Percentiles rank a stretch among this genome's conserved stretches.
phyloP scores from a whole-genome alignment of 2,329 filamentous ascomycete species.

The Macrophomina pseudophaseolina region DNA sequence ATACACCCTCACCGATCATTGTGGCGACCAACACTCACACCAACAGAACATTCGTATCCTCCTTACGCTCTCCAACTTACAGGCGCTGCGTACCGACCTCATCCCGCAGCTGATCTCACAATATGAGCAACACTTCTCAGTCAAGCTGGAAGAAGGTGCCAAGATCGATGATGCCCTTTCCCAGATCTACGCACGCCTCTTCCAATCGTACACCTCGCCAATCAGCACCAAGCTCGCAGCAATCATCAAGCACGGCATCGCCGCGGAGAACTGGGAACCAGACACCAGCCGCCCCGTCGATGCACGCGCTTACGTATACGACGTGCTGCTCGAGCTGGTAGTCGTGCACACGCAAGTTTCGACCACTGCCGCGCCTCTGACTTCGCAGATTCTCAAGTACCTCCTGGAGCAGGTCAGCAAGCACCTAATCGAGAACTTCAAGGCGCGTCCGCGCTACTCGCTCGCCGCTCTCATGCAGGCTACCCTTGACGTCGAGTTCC shows the following conservation, averaged over 20 bases:
- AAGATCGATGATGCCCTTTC: slow-evolving; percentile 87
- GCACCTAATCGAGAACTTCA: slow-evolving; percentile 83
- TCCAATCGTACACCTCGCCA: slow-evolving; percentile 88
- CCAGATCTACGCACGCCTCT: slow-evolving; percentile 89
- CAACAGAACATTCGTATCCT: slow-evolving; percentile 86
- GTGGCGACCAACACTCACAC: background rate
- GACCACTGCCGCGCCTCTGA: slow-evolving; percentile 69
- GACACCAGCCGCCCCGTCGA: slow-evolving; percentile 65
- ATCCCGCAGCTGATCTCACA: slow-evolving; percentile 88
- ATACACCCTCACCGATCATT: background rate
- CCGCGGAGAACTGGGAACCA: slow-evolving; percentile 73
- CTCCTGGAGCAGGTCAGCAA: slow-evolving; percentile 81
- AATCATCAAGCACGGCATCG: slow-evolving; percentile 72
- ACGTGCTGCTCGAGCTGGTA: slow-evolving; percentile 81
- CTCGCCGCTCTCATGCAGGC: slow-evolving; percentile 92
- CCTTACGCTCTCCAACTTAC: slow-evolving; percentile 89
- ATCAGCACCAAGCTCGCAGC: slow-evolving; percentile 61
- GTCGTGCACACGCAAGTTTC: slow-evolving; percentile 80
- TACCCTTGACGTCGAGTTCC: slow-evolving; percentile 95
- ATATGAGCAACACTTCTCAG: slow-evolving; percentile 92
- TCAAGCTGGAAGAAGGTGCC: slow-evolving; percentile 91
- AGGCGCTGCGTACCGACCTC: slow-evolving; percentile 77
- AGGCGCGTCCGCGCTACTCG: slow-evolving; percentile 67
- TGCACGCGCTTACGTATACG: slow-evolving; percentile 88
- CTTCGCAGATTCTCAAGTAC: slow-evolving; percentile 80